Conservation (phyloP, 2,329 filamentous ascomycete species). For the Lachnellula occidentalis region DNA sequence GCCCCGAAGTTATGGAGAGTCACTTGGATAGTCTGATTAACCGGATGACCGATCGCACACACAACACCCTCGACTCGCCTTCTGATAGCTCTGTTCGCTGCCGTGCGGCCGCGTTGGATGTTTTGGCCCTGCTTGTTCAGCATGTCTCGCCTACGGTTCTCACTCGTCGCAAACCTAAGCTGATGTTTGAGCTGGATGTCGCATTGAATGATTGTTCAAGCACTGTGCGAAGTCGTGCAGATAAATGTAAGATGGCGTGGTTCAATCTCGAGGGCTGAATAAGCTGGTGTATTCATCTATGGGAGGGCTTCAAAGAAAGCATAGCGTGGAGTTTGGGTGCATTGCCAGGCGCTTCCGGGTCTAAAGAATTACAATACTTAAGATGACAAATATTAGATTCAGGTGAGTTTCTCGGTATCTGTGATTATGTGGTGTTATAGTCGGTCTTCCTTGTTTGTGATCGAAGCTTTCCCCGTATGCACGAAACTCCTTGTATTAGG, state of each 20-base stretch:
- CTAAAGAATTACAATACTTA: no score
- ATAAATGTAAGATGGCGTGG: slow-evolving; percentile 23
- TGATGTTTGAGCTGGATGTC: slow-evolving; percentile 23
- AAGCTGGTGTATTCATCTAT: background rate
- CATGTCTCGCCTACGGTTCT: slow-evolving; percentile 12
- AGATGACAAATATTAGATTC: background rate
- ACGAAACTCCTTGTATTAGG: background rate
- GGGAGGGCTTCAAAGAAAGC: background rate
- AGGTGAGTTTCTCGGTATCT: background rate
- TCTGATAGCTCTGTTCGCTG: slow-evolving; percentile 20
- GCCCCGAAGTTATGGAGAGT: slow-evolving; percentile 17
- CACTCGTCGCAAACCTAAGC: slow-evolving; percentile 13
- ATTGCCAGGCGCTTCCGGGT: slow-evolving; percentile 2
- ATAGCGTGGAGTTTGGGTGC: background rate
- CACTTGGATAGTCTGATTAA: slow-evolving; percentile 27
- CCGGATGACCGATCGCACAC: slow-evolving; percentile 26
- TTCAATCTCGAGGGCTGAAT: slow-evolving; percentile 14
- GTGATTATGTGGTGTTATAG: background rate
- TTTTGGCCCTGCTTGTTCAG: slow-evolving; percentile 21
- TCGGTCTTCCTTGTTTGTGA: background rate
- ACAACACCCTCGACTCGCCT: slow-evolving; percentile 26
- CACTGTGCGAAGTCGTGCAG: slow-evolving; percentile 24
- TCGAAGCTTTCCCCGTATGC: no score
- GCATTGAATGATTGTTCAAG: slow-evolving; percentile 24
- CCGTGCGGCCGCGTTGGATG: slow-evolving; percentile 26